Base-by-base conservation (phyloP, 129 eudicot species). In the Pulicaria dysenterica region DNA sequence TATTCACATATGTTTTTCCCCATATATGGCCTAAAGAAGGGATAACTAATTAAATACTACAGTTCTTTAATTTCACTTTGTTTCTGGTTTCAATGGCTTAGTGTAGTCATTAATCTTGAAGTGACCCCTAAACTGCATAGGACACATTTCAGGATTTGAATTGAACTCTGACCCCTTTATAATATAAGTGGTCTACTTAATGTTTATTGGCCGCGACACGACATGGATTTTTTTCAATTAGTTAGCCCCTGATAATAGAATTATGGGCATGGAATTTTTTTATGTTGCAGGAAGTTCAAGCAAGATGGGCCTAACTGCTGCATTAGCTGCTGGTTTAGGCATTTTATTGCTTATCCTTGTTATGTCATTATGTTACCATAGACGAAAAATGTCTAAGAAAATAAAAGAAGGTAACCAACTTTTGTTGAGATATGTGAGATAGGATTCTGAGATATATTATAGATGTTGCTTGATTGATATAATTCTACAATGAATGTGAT, bases 231-330 rank as follows among this genome's bases (percentile, higher is more conserved):
- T 24, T 24, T 24, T 24, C 31, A 24, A 24, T 24, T 2, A 24
- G 2, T 24, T 24, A 24, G 1, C 31, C 31, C 31, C 2, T 0
- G 31, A 24, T 17, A 14, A 13, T 19, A 1, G 58, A 53, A 15
- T 17, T 17, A 16, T 14, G 59, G 6, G 16, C 0, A 19, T 36
- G n/a, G 11, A 38, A 58, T 43, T 84, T 31, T 39, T 71, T 13
- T 34, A 48, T 39, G 51, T 34, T 58, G 39, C 70, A 70, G 93
- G 85, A 42, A 53, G 77, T 61, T 84, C 93, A 70, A 82, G 75
- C 75, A 82, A 74, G 48, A 24, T 68, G 49, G 60, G 60, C 47
- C 4, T 68, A 37, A 4, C 37, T 39, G 60, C 13, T n/a, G 73
- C 37, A 7, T 31, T 37, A 10, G 9, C 14, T 12, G 60, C 15